phyloP scores from a whole-genome alignment of 352 stramenopile genomes.

The Phytophthora pini region DNA sequence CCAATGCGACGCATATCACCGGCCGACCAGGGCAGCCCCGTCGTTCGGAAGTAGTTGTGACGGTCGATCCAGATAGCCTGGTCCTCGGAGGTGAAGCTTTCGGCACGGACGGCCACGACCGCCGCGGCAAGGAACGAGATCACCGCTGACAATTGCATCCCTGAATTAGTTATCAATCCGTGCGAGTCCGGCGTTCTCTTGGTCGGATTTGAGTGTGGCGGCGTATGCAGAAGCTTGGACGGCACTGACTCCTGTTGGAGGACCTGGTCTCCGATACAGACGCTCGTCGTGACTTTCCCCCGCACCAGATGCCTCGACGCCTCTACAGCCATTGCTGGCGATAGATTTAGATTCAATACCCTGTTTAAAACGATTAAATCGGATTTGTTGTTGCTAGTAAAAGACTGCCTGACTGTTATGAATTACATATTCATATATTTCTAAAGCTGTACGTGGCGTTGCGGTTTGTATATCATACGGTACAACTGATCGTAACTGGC shows the following conservation, averaged over 20 bases:
- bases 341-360: neutral
- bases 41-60: constrained; percentile 83
- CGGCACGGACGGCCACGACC: constrained; percentile 6
- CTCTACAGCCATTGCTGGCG: constrained; percentile 10
- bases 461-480: neutral
- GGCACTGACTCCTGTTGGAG: constrained; percentile 23
- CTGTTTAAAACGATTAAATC: neutral
- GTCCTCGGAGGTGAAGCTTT: constrained; percentile 41
- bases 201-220: constrained; percentile 19
- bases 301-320: constrained; percentile 9
- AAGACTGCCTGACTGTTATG: neutral
- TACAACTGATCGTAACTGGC: neutral
- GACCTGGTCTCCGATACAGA: constrained; percentile 21
- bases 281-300: constrained; percentile 13
- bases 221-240: constrained; percentile 15
- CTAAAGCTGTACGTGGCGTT: neutral
- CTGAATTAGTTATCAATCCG: too few species aligned
- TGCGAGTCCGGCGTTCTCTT: constrained; percentile 8
- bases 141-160: constrained; percentile 21
- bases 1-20: constrained; percentile 73
- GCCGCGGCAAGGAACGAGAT: constrained; percentile 18
- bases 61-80: constrained; percentile 77
- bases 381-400: neutral
- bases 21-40: constrained; percentile 67
- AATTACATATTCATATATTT: neutral